Base-by-base conservation (phyloP, 495 filamentous ascomycete genomes). In the Niebla homalea region DNA sequence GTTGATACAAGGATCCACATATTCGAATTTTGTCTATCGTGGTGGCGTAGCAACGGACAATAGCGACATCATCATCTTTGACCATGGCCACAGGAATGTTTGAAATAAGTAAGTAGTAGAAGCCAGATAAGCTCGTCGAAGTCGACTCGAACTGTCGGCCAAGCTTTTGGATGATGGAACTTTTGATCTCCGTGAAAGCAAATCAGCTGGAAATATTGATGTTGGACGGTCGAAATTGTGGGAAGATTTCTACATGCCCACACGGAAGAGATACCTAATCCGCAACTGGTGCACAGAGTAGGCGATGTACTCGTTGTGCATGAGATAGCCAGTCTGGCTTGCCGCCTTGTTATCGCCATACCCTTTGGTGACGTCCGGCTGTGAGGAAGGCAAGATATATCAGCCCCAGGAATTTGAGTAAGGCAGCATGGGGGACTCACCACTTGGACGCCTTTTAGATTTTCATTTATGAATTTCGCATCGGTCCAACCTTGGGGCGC, bases 261-360 rank as follows among this genome's bases (percentile, higher is more conserved):
- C 74, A 14, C 78, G 73, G 57, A 93, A 80, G 14, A 94, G 66
- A 61, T 94, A 94, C 7, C 82, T 73, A 49, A 89, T 71, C 16
- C 80, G 74, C 26, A 93, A 77, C 67, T 94, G 88, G 1, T 80
- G 69, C 8, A 87, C 72, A 59, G 90, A 78, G 57, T 94, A 94
- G 23, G 72, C 72, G 43, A 92, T 87, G 60, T 89, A 93, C 71
- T 80, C 68, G 42, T 72, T 71, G 50, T 70, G 57, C n/a, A 48
- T 20, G 37, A 65, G 41, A 35, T 50, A 60, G 14, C 50, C 50
- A 5, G 48, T 55, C 36, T 52, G 51, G 15, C 49, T 55, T 2
- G 49, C 41, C 2, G 51, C 46, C 32, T 56, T 59, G 43, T 59
- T 59, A 26, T 56, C 51, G 11, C 58, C 58, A 3, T 55, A 42